Evolutionary conservation across 306 rosid genomes (phyloP).

Genomic region (Arachis stenosperma): DNA sequence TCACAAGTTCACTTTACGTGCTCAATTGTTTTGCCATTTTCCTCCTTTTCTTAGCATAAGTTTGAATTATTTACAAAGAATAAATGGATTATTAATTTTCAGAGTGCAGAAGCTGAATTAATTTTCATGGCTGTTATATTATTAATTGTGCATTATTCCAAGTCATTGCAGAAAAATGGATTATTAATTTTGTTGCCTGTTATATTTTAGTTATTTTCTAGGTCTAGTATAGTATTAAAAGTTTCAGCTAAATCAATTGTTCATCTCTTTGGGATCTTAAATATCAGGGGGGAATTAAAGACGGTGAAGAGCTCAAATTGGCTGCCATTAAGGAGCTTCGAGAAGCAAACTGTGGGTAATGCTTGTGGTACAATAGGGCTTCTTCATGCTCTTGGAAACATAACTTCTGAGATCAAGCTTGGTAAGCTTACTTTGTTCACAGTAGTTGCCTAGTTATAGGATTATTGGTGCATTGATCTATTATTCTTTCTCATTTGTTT

Average conservation of each 20-base stretch:
- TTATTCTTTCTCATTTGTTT: slow-evolving; percentile 22
- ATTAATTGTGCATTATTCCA: too few species aligned
- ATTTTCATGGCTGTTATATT: too few species aligned
- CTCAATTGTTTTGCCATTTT: not conserved
- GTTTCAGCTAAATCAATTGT: too few species aligned
- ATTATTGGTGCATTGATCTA: not conserved
- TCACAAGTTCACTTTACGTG: slow-evolving; percentile 21
- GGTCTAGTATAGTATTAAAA: too few species aligned
- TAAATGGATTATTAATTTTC: not conserved
- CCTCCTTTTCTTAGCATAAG: not conserved
- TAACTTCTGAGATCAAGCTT: slow-evolving; percentile 76
- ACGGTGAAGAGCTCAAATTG: slow-evolving; percentile 87
- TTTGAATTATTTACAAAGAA: not conserved
- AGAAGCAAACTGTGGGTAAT: slow-evolving; percentile 93
- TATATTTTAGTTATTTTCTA: too few species aligned
- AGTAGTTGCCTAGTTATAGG: not conserved
- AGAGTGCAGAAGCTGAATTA: fast-evolving
- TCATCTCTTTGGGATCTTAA: slow-evolving; percentile 13
- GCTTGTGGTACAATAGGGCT: slow-evolving; percentile 98
- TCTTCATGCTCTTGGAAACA: slow-evolving; percentile 91
- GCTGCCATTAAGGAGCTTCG: slow-evolving; percentile 88
- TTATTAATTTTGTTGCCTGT: too few species aligned
- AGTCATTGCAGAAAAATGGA: too few species aligned
- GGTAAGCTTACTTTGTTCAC: slow-evolving; percentile 48
- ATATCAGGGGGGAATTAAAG: slow-evolving; percentile 89